Conservation (phyloP, 805 yeast genomes). For the Yarrowia alimentaria region DNA sequence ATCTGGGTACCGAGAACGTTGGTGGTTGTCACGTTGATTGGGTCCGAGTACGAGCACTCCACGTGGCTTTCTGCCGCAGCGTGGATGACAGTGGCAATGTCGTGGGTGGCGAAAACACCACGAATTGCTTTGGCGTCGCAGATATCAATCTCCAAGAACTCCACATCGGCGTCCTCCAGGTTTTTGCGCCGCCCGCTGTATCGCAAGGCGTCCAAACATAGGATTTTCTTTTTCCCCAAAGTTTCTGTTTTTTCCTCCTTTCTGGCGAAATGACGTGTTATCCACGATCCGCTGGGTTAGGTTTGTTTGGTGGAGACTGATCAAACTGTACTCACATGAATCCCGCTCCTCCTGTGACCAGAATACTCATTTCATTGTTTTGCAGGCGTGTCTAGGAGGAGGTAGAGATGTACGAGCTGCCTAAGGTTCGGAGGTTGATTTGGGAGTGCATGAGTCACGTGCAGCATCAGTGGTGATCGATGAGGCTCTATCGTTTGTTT, state of each 20-base stretch:
- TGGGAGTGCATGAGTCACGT: conserved; percentile 1
- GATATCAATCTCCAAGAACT: conserved; percentile 43
- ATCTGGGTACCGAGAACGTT: conserved; percentile 51
- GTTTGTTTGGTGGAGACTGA: not conserved
- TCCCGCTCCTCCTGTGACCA: conserved; percentile 60
- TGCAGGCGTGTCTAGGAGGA: not conserved
- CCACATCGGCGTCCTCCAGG: conserved; percentile 33
- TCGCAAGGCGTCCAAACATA: conserved; percentile 49
- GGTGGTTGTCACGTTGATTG: conserved; percentile 46
- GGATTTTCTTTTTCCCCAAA: too few relatives aligned
- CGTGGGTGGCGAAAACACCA: conserved; percentile 32
- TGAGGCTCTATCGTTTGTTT: too few relatives aligned
- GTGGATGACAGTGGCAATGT: conserved; percentile 45
- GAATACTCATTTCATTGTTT: conserved; percentile 33
- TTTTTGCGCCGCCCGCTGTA: conserved; percentile 46
- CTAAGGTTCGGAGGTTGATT: not conserved
- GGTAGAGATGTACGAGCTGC: not conserved
- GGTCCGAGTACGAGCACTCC: conserved; percentile 50
- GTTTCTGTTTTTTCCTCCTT: too few relatives aligned
- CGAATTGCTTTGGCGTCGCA: conserved; percentile 35
- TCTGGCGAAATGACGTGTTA: conserved; percentile 42
- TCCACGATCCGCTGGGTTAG: conserved; percentile 46
- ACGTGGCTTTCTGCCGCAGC: conserved; percentile 59
- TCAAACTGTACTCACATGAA: conserved; percentile 43
- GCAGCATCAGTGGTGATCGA: too few relatives aligned